phyloP scores from a whole-genome alignment of 2,329 filamentous ascomycete species.

The Colletotrichum liriopes region DNA sequence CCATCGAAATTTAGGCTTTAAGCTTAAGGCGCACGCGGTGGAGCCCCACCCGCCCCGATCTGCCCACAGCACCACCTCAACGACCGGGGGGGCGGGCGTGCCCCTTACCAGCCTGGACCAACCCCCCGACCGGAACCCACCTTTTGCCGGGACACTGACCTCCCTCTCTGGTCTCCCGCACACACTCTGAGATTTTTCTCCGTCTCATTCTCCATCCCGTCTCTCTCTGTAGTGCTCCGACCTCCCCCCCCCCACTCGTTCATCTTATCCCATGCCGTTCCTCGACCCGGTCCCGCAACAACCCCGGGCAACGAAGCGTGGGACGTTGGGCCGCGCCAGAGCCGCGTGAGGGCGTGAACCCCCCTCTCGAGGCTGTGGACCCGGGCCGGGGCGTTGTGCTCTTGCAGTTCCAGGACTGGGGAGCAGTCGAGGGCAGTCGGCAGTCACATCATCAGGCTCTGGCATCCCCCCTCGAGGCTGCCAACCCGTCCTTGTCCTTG shows the following conservation, averaged over 20 bases:
- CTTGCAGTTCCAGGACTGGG: neutral
- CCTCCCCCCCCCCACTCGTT: slow-evolving; percentile 12
- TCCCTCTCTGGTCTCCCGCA: neutral
- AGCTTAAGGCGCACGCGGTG: slow-evolving; percentile 18
- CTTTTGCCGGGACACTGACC: neutral
- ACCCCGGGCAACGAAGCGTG: neutral
- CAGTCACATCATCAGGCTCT: neutral
- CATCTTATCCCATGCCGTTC: slow-evolving; percentile 1
- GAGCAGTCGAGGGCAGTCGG: neutral
- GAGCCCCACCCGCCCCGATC: neutral
- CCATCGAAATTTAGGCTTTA: slow-evolving; percentile 26
- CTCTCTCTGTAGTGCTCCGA: neutral
- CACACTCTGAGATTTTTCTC: neutral
- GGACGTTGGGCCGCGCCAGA: neutral
- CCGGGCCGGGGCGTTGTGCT: neutral
- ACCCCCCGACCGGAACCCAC: neutral
- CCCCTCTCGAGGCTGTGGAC: neutral
- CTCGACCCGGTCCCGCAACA: neutral
- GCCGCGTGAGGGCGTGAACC: neutral
- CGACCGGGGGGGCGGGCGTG: neutral
- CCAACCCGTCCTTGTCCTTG: neutral
- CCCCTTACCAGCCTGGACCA: slow-evolving; percentile 9
- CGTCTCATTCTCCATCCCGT: slow-evolving; percentile 15
- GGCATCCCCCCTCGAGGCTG: too few relatives aligned
- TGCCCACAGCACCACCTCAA: neutral